Percentiles rank a stretch among this genome's conserved stretches.
Conservation (phyloP, 2,329 filamentous ascomycete genomes). For the Aspergillus sclerotialis region DNA sequence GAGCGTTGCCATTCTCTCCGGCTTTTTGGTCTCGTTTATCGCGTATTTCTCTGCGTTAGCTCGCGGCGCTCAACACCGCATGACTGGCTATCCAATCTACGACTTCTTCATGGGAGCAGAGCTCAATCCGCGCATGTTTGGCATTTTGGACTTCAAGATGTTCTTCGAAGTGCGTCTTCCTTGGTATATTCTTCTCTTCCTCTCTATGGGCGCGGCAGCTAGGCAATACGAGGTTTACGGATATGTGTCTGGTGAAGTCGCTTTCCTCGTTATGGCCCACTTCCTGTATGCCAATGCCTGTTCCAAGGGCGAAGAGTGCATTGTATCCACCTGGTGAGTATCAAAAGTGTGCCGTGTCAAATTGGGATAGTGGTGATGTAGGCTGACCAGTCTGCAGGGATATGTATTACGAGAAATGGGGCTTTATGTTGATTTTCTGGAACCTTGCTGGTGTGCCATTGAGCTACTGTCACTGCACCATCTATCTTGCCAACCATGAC, state of each 20-base stretch:
- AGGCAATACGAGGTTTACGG: constrained; percentile 80
- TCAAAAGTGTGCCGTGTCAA: not conserved
- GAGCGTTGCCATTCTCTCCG: constrained; percentile 86
- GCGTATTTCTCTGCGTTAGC: constrained; percentile 79
- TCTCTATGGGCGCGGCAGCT: constrained; percentile 67
- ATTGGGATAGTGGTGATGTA: not conserved
- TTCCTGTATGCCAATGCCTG: constrained; percentile 90
- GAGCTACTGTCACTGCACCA: constrained; percentile 87
- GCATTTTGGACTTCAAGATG: constrained; percentile 85
- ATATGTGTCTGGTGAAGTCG: constrained; percentile 77
- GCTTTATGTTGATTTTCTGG: constrained; percentile 98
- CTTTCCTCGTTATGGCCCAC: constrained; percentile 80
- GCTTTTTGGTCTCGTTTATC: constrained; percentile 72
- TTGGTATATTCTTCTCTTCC: constrained; percentile 82
- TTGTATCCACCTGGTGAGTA: constrained; percentile 70
- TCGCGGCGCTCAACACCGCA: constrained; percentile 80
- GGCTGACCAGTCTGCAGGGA: constrained; percentile 50
- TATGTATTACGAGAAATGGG: constrained; percentile 96
- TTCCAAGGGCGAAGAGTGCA: constrained; percentile 85
- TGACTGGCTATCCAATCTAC: constrained; percentile 76
- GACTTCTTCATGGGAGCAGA: constrained; percentile 91
- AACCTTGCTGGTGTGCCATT: constrained; percentile 87
- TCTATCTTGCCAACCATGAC: constrained; percentile 79
- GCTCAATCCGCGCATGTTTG: constrained; percentile 78
- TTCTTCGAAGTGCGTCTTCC: constrained; percentile 90